These are phyloP conservation scores for Eremochloa ophiuroides DNA, from an alignment of 176 grass and related monocot genomes.

Conservation along the genomic window DNA sequence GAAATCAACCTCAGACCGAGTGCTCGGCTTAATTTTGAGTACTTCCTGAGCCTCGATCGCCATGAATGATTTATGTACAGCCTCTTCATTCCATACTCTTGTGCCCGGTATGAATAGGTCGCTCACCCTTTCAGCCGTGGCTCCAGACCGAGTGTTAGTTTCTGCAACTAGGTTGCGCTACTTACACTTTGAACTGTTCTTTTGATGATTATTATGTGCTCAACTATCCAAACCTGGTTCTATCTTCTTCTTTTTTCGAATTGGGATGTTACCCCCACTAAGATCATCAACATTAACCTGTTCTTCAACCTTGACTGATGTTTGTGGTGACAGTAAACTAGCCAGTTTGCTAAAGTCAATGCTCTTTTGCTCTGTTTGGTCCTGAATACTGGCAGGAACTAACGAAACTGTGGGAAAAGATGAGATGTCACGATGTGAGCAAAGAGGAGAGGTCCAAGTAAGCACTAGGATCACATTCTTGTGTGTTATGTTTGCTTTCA, in stretches of 20 bases:
- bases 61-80: no score
- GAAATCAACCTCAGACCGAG: no score
- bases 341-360: background rate
- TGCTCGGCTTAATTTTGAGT: no score
- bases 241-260: background rate
- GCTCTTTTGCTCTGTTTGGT: background rate
- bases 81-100: no score
- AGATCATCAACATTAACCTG: background rate
- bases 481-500: background rate
- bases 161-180: background rate
- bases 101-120: no score
- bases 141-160: background rate
- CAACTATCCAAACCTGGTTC: background rate
- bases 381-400: conserved; percentile 56
- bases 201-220: background rate
- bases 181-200: background rate
- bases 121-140: no score
- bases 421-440: conserved; percentile 61
- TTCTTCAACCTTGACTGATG: background rate
- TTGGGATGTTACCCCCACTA: background rate
- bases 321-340: background rate
- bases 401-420: conserved; percentile 88
- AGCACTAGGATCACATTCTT: background rate
- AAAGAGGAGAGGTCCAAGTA: conserved; percentile 82
- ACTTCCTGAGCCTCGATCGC: no score